Evolutionary conservation across 108 stramenopile genomes (phyloP).

Genomic region (Pinguiococcus pyrenoidosus): DNA sequence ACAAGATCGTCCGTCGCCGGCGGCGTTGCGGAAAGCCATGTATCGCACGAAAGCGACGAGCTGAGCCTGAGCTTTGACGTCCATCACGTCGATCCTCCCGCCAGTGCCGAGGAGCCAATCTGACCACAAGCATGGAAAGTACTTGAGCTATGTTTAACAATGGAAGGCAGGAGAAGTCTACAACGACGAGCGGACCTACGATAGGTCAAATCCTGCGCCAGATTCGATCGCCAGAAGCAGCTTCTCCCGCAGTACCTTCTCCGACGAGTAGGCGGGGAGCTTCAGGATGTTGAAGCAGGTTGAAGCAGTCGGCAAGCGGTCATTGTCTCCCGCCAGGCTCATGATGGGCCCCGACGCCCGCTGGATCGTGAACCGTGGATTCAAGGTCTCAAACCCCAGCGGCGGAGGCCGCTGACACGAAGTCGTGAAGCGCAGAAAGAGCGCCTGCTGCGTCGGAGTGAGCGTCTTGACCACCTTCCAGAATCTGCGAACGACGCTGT

Average conservation of each 20-base stretch:
- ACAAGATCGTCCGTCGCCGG: too few relatives aligned
- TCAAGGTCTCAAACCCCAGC: constrained; percentile 79
- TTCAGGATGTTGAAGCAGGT: constrained; percentile 98
- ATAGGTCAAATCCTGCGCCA: constrained; percentile 78
- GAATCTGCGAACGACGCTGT: constrained; percentile 64
- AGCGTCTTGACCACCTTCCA: constrained; percentile 70
- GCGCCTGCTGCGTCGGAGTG: constrained; percentile 58
- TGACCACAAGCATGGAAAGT: too few relatives aligned
- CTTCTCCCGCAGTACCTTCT: constrained; percentile 65
- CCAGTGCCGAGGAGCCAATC: too few relatives aligned
- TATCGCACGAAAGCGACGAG: too few relatives aligned
- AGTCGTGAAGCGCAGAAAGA: constrained; percentile 85
- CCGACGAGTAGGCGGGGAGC: constrained; percentile 89
- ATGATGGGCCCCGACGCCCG: too few relatives aligned
- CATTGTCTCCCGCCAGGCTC: constrained; percentile 45
- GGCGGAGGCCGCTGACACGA: constrained; percentile 90
- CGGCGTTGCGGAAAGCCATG: too few relatives aligned
- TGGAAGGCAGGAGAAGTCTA: too few relatives aligned
- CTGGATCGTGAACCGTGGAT: constrained; percentile 91
- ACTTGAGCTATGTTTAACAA: too few relatives aligned
- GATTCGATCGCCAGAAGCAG: constrained; percentile 64
- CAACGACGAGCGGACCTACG: constrained; percentile 36
- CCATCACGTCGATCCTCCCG: too few relatives aligned
- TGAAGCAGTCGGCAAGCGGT: constrained; percentile 76
- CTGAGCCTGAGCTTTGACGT: too few relatives aligned